Evolutionary conservation across 306 rosid species (phyloP).

Genomic region (Aeschynomene evenia): DNA sequence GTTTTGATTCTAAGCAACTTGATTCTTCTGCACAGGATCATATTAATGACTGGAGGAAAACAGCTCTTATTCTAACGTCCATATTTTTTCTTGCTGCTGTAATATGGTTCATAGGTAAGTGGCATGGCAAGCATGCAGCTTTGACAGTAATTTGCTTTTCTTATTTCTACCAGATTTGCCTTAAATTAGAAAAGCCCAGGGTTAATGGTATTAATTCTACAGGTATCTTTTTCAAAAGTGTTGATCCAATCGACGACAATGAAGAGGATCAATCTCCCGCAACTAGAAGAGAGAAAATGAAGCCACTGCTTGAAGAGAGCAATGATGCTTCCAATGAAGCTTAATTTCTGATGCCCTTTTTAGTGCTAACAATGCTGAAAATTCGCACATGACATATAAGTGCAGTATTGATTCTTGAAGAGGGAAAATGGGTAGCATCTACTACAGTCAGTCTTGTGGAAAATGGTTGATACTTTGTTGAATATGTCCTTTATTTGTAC

Average conservation of each 20-base stretch:
- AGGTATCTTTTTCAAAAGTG: slow-evolving; percentile 65
- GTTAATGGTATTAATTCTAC: slow-evolving; percentile 26
- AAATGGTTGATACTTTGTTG: slow-evolving; percentile 25
- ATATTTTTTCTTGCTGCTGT: slow-evolving; percentile 72
- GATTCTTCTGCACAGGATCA: slow-evolving; percentile 55
- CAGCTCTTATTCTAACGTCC: slow-evolving; percentile 67
- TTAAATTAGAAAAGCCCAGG: not conserved
- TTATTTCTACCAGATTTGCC: not conserved
- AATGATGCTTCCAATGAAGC: slow-evolving; percentile 33
- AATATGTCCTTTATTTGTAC: not conserved
- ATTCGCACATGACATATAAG: not conserved
- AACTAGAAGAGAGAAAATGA: slow-evolving; percentile 32
- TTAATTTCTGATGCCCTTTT: slow-evolving; percentile 28
- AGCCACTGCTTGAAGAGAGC: slow-evolving; percentile 65
- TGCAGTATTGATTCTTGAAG: slow-evolving; percentile 18
- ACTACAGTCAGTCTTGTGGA: slow-evolving; percentile 3
- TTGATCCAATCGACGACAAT: slow-evolving; percentile 41
- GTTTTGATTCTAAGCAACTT: slow-evolving; percentile 21
- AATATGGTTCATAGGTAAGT: slow-evolving; percentile 78
- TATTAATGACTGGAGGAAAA: slow-evolving; percentile 68
- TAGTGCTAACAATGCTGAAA: slow-evolving; percentile 1
- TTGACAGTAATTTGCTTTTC: slow-evolving; percentile 4
- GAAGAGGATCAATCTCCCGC: slow-evolving; percentile 40
- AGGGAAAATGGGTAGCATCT: slow-evolving; percentile 13
- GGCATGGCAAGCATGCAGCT: not conserved